Evolutionary conservation across 176 grass and related monocot species (phyloP).

Genomic region (Cenchrus americanus): DNA sequence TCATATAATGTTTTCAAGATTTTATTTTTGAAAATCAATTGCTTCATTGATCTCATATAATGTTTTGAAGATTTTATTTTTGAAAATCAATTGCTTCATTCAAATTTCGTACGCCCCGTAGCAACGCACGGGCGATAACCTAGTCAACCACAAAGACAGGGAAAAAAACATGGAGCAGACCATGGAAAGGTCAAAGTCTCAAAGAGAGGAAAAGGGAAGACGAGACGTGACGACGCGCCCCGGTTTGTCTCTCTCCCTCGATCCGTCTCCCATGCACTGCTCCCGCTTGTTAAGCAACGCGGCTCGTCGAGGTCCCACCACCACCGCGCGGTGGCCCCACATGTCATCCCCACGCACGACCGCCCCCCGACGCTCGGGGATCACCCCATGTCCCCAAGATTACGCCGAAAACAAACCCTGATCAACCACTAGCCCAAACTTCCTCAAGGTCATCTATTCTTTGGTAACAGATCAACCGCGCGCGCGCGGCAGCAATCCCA

Average conservation of each 20-base stretch:
- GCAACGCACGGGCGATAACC: no score
- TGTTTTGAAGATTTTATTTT: no score
- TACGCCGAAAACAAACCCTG: background rate
- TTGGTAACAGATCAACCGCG: background rate
- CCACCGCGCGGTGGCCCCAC: background rate
- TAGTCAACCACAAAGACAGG: background rate
- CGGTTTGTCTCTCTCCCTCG: background rate
- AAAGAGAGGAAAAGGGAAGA: background rate
- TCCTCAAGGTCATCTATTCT: background rate
- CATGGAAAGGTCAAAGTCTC: background rate
- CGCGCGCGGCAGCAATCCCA: background rate
- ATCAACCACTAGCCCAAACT: background rate
- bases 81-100: no score
- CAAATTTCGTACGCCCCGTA: no score
- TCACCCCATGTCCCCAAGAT: conserved; percentile 17
- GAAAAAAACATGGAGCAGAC: background rate
- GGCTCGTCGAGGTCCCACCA: background rate
- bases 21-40: no score
- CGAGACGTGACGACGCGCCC: background rate
- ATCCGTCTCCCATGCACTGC: background rate
- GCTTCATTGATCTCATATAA: no score
- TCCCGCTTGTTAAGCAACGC: conserved; percentile 1
- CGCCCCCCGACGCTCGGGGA: conserved; percentile 41
- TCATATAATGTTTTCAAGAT: no score
- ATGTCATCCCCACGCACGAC: conserved; percentile 17